phyloP scores from a whole-genome alignment of 495 filamentous ascomycete species.

The Neurospora cerealis region DNA sequence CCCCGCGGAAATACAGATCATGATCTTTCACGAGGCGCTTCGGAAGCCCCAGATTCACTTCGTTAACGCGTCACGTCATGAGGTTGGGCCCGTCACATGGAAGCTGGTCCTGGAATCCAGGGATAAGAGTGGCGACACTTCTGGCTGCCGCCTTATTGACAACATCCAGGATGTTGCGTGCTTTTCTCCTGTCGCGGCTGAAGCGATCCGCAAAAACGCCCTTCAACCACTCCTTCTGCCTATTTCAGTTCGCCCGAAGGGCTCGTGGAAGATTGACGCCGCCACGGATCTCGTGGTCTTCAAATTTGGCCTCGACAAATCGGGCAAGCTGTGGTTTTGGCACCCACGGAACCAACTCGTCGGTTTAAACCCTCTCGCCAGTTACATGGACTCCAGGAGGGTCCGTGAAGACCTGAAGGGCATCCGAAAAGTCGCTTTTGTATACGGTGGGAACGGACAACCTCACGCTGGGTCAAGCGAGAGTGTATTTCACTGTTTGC shows the following conservation, averaged over 20 bases:
- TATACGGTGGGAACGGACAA: not conserved
- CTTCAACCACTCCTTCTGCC: not conserved
- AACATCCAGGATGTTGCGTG: not conserved
- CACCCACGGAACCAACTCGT: not conserved
- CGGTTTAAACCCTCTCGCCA: too few species aligned
- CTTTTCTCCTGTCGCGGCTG: not conserved
- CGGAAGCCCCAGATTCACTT: conserved; percentile 12
- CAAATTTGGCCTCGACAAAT: not conserved
- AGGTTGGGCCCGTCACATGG: not conserved
- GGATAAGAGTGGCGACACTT: not conserved
- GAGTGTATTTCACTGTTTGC: conserved; percentile 1
- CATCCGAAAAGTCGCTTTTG: not conserved
- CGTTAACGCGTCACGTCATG: not conserved
- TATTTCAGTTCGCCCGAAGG: not conserved
- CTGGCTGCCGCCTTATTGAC: not conserved
- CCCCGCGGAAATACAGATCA: conserved; percentile 6
- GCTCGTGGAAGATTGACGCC: not conserved
- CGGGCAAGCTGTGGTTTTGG: not conserved
- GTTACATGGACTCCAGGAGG: too few species aligned
- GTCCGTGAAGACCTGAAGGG: not conserved
- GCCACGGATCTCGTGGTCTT: conserved; percentile 2
- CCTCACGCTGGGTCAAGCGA: not conserved
- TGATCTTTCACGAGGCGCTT: conserved; percentile 10
- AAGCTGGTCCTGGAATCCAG: not conserved
- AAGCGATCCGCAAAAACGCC: not conserved